Percentiles rank a stretch among this genome's conserved stretches.
phyloP scores from a whole-genome alignment of 129 eudicot species.

The Tagetes erecta region DNA sequence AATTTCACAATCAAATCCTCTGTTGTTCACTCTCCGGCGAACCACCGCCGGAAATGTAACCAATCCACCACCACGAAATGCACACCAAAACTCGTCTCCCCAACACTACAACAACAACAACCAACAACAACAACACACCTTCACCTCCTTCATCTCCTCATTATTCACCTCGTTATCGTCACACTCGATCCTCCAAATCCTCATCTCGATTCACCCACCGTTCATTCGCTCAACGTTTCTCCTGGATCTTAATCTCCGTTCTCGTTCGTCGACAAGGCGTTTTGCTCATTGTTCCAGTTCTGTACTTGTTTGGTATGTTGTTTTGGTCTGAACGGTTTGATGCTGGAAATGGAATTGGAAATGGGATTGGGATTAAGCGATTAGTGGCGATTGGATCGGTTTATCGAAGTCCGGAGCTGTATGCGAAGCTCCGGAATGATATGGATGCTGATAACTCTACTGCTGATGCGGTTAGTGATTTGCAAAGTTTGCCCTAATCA shows the following conservation, averaged over 20 bases:
- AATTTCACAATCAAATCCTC: too few species aligned
- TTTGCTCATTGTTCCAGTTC: conserved; percentile 61
- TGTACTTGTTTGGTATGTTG: conserved; percentile 59
- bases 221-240: conserved; percentile 55
- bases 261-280: conserved; percentile 69
- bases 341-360: too few species aligned
- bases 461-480: conserved; percentile 70
- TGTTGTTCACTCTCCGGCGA: too few species aligned
- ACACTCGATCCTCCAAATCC: conserved; percentile 37
- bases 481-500: conserved; percentile 22
- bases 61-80: conserved; percentile 38
- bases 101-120: conserved; percentile 60
- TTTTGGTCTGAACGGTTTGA: conserved; percentile 22
- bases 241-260: conserved; percentile 51
- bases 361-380: conserved; percentile 28
- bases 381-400: conserved; percentile 65
- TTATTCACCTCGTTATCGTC: conserved; percentile 61
- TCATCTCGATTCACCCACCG: conserved; percentile 38
- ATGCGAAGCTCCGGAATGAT: conserved; percentile 64
- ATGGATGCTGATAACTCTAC: conserved; percentile 86
- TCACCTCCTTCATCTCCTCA: conserved; percentile 74
- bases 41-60: too few species aligned
- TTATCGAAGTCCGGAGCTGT: conserved; percentile 82
- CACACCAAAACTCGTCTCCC: conserved; percentile 71
- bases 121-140: conserved; percentile 74